phyloP scores from a whole-genome alignment of 352 stramenopile genomes.

The Pythium graminicola region DNA sequence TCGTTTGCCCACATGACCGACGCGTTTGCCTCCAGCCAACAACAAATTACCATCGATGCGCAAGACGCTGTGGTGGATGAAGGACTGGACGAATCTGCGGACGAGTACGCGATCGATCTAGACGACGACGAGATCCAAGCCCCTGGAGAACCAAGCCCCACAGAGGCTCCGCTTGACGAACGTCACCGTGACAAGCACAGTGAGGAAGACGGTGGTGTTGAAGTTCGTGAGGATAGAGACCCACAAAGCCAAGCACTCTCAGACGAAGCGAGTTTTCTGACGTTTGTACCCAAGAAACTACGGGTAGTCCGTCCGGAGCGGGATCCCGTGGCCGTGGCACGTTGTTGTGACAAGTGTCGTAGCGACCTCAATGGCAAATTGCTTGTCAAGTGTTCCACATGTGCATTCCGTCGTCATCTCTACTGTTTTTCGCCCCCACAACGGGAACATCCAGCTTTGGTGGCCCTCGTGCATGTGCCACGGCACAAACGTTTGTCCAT shows the following conservation, averaged over 20 bases:
- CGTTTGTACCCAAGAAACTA: conserved; percentile 20
- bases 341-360: conserved; percentile 42
- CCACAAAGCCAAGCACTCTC: not conserved
- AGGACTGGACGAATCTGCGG: not conserved
- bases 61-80: not conserved
- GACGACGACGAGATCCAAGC: not conserved
- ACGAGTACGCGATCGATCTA: conserved; percentile 16
- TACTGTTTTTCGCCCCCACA: conserved; percentile 65
- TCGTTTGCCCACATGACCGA: conserved; percentile 9
- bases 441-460: conserved; percentile 47
- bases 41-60: not conserved
- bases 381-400: conserved; percentile 40
- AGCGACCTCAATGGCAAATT: conserved; percentile 68
- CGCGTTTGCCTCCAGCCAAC: not conserved
- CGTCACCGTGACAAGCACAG: not conserved
- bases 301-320: not conserved
- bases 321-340: not conserved
- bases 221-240: not conserved
- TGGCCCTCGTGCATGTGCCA: conserved; percentile 6
- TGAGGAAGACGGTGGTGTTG: not conserved
- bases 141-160: no score
- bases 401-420: conserved; percentile 48
- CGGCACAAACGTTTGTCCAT: conserved; percentile 19
- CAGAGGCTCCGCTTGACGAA: not conserved
- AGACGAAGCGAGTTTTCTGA: not conserved